Conservation (phyloP, 108 stramenopile species). For the Nitzschia sp. region DNA sequence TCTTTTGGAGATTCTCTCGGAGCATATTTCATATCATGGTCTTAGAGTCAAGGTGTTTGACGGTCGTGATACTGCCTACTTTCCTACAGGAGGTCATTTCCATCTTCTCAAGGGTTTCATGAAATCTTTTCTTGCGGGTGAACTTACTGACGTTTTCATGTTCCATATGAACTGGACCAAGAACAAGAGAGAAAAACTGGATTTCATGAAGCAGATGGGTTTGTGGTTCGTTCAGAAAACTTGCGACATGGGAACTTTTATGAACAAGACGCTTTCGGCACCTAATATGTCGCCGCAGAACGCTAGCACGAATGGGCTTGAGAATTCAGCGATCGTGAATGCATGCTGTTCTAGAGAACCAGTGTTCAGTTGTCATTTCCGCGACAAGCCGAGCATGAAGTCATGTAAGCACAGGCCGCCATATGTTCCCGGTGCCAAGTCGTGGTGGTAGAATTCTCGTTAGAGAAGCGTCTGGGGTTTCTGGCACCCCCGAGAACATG, state of each 20-base stretch:
- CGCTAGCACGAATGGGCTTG: too few species aligned
- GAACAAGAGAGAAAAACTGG: constrained; percentile 57
- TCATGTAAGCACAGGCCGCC: background rate
- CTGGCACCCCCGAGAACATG: too few species aligned
- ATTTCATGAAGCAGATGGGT: constrained; percentile 71
- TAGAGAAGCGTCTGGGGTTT: too few species aligned
- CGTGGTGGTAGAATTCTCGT: background rate
- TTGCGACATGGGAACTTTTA: constrained; percentile 14
- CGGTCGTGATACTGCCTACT: constrained; percentile 52
- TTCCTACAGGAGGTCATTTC: constrained; percentile 63
- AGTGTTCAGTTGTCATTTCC: constrained; percentile 52
- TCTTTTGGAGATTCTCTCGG: constrained; percentile 50
- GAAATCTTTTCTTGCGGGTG: constrained; percentile 7
- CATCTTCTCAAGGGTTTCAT: constrained; percentile 34
- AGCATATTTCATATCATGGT: constrained; percentile 58
- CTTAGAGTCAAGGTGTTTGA: constrained; percentile 62
- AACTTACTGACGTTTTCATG: constrained; percentile 23
- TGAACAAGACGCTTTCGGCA: background rate
- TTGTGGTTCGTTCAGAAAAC: constrained; percentile 57
- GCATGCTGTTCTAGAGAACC: constrained; percentile 56
- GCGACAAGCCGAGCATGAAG: constrained; percentile 61
- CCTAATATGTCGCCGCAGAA: too few species aligned
- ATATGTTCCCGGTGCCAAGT: background rate
- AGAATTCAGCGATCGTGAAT: background rate
- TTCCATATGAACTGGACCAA: constrained; percentile 85